These are phyloP conservation scores for Tetramitus jugosus DNA, from an alignment of 208 protist genomes.

Conservation along the genomic window DNA sequence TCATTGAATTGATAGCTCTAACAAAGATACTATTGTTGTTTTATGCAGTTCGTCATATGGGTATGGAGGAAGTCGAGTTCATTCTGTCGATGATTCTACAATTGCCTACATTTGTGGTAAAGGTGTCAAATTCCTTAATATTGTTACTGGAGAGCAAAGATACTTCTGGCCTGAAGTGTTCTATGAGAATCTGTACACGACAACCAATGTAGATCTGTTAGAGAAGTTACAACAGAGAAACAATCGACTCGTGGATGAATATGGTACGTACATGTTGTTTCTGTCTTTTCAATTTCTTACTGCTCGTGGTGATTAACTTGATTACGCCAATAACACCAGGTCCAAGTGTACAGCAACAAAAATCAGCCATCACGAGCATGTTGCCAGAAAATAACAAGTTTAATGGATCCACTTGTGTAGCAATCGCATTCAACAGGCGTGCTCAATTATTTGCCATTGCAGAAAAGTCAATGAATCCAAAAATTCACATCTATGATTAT, in stretches of 20 bases:
- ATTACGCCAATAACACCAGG: no score
- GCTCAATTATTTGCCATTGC: background rate
- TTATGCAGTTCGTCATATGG: background rate
- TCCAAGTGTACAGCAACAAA: no score
- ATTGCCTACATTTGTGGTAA: constrained; percentile 16
- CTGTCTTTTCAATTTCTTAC: no score
- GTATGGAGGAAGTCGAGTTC: background rate
- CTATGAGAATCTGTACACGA: no score
- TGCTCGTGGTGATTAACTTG: no score
- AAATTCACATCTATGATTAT: background rate
- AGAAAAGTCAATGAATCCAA: background rate
- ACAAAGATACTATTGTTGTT: no score
- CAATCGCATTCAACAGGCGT: background rate
- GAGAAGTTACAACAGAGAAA: no score
- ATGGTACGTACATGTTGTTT: no score
- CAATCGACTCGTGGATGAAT: no score
- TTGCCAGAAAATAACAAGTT: background rate
- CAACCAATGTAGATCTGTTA: no score
- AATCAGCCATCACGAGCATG: no score
- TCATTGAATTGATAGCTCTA: no score
- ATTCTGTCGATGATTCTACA: background rate
- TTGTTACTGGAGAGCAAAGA: background rate
- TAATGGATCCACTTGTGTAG: background rate
- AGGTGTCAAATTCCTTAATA: background rate
- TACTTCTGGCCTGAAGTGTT: background rate